phyloP scores from a whole-genome alignment of 2,329 filamentous ascomycete genomes.

The Alternaria arbusti region DNA sequence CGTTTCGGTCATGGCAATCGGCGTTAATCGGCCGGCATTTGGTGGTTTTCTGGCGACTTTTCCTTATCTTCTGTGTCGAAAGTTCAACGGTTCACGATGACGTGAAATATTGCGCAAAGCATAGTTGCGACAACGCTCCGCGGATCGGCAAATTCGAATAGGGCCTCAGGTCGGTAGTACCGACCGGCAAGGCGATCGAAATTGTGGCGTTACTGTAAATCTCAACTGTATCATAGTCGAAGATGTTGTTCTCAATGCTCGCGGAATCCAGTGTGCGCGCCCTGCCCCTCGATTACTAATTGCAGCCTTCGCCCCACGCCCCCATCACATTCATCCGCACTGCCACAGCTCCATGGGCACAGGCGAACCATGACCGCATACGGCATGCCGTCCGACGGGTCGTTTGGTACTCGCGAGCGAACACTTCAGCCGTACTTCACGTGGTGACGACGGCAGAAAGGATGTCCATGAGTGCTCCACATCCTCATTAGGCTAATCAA shows the following conservation, averaged over 20 bases:
- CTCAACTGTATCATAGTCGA: constrained; percentile 10
- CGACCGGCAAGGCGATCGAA: neutral
- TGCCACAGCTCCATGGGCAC: neutral
- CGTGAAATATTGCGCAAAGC: constrained; percentile 14
- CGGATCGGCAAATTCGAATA: constrained; percentile 2
- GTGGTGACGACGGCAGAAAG: constrained; percentile 16
- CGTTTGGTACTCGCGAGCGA: constrained; percentile 19
- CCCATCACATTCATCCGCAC: neutral
- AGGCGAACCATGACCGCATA: constrained; percentile 12
- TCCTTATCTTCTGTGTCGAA: constrained; percentile 14
- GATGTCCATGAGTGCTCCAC: constrained; percentile 11
- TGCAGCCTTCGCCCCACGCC: neutral
- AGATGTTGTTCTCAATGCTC: neutral
- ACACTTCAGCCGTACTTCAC: constrained; percentile 11
- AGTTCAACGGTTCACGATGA: constrained; percentile 36
- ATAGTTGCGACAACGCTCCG: constrained; percentile 3
- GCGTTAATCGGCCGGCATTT: constrained; percentile 17
- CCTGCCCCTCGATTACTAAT: constrained; percentile 12
- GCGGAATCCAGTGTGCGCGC: constrained; percentile 4
- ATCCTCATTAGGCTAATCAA: constrained; percentile 45
- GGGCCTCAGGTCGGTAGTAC: neutral
- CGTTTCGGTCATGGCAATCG: constrained; percentile 20
- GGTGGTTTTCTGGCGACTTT: constrained; percentile 11
- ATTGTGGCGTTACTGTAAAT: constrained; percentile 7
- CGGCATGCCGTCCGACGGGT: constrained; percentile 23